Evolutionary conservation across 1,284 basidiomycete genomes (phyloP), one percentile per base, ranked within the genome.

Genomic region (Boletus sp.): DNA sequence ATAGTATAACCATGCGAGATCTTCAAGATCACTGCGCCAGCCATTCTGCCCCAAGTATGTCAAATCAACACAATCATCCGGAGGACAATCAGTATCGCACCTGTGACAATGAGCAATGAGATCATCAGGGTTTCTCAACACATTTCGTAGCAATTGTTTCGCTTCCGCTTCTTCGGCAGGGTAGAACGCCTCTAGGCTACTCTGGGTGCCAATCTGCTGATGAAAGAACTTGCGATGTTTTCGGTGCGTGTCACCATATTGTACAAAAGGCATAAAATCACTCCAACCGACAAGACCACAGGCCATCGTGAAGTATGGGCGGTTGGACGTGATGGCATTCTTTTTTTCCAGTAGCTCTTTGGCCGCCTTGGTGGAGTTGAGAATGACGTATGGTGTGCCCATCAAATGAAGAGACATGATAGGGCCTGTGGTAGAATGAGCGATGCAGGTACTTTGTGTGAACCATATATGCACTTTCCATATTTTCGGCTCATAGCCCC

Each of bases 401-500:
- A 44, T 9, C 22, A 24, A 2, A 8, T 44, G 24, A 15, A 44
- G 20, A 24, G 15, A 60, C 24, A 24, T 48, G 13, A 71, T 43
- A 7, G 42, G 56, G 20, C 70, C 68, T 70, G 24, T 24, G 43
- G 63, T 7, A 65, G 61, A 68, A 66, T 66, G n/a, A 67, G 59
- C 4, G 63, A 63, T 0, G 70, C 0, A 9, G 74, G 57, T 16
- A 73, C 61, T 29, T 65, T 69, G 16, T 74, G 59, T 12, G 70
- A 72, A 43, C 73, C 61, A 1, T 73, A 57, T 46, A 71, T 72
- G 6, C 20, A 77, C 73, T 29, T 64, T 75, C 79, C 78, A 48
- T 70, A 79, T 67, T 72, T 72, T 36, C 69, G 58, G 29, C 75
- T 72, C 81, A 79, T 81, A 45, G 77, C 65, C 3, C 73, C 71